A percentile compares a stretch with the other conserved stretches of the same genome.
Evolutionary conservation across 108 stramenopile genomes (phyloP).

Genomic region (Mayamaea pseudoterrestris): DNA sequence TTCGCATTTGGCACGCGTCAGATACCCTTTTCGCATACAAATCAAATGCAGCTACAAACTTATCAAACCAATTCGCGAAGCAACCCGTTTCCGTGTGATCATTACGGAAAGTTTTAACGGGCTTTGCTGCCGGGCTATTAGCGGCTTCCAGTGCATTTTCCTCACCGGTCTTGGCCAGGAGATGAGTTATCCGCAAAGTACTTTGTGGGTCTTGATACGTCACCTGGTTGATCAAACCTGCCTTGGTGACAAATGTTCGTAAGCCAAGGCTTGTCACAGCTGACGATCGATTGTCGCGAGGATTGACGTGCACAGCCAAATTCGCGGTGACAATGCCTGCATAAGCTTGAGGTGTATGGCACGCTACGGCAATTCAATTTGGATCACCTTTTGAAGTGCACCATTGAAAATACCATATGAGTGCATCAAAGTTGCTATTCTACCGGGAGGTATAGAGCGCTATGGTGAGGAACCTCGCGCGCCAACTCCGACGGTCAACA

Average conservation of each 20-base stretch:
- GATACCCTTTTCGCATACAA: no score
- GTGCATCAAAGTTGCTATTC: slow-evolving; percentile 94
- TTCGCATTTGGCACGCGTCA: no score
- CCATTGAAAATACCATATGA: slow-evolving; percentile 93
- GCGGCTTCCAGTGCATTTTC: slow-evolving; percentile 6
- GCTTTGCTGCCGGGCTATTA: not conserved
- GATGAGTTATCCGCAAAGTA: slow-evolving; percentile 81
- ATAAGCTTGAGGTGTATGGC: slow-evolving; percentile 97
- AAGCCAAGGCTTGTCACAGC: slow-evolving; percentile 79
- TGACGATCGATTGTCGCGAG: slow-evolving; percentile 81
- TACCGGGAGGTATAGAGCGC: slow-evolving; percentile 72
- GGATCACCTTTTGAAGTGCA: slow-evolving; percentile 88
- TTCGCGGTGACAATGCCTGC: slow-evolving; percentile 85
- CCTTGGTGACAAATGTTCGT: slow-evolving; percentile 64
- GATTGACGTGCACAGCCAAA: slow-evolving; percentile 87
- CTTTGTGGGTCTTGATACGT: slow-evolving; percentile 69
- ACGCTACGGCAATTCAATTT: slow-evolving; percentile 85
- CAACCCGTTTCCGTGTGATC: no score
- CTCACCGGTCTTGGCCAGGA: slow-evolving; percentile 49
- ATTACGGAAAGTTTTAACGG: not conserved
- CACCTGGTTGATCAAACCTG: slow-evolving; percentile 81
- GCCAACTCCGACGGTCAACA: slow-evolving; percentile 65
- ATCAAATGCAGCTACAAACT: no score
- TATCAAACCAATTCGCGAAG: no score
- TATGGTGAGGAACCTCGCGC: slow-evolving; percentile 65